phyloP scores from a whole-genome alignment of 2,329 filamentous ascomycete species.

The Xylariaceae sp. region DNA sequence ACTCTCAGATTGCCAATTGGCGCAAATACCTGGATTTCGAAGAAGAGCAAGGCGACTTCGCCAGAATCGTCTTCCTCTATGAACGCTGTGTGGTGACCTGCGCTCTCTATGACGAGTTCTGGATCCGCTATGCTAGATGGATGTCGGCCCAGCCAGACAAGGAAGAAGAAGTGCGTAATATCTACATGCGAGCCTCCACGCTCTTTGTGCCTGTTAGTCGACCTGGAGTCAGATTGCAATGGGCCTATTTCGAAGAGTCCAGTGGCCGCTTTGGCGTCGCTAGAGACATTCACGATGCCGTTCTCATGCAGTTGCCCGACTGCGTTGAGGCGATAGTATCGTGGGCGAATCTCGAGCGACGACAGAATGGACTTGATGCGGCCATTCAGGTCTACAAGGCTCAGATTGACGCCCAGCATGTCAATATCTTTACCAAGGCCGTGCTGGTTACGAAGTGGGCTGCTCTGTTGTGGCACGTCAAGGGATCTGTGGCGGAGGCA shows the following conservation, averaged over 20 bases:
- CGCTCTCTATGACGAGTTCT: conserved; percentile 95
- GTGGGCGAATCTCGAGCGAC: conserved; percentile 78
- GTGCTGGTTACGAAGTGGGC: conserved; percentile 87
- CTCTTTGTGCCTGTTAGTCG: conserved; percentile 82
- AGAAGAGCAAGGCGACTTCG: conserved; percentile 73
- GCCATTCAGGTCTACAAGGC: conserved; percentile 78
- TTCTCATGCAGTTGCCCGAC: conserved; percentile 70
- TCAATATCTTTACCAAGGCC: conserved; percentile 76
- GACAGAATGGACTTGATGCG: conserved; percentile 75
- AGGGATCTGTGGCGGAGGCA: conserved; percentile 73
- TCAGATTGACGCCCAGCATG: conserved; percentile 67
- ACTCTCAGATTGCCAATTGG: conserved; percentile 82
- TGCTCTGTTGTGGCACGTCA: conserved; percentile 77
- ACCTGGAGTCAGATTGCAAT: conserved; percentile 79
- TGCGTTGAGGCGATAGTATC: conserved; percentile 85
- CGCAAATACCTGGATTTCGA: conserved; percentile 95
- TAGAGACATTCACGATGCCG: conserved; percentile 75
- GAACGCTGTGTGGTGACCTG: conserved; percentile 90
- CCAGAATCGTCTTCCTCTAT: conserved; percentile 75
- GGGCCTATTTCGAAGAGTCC: conserved; percentile 92
- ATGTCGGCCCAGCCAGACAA: conserved; percentile 77
- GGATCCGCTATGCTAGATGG: conserved; percentile 95
- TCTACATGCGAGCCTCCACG: conserved; percentile 81
- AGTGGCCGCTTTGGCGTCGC: conserved; percentile 70
- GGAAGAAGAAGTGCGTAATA: conserved; percentile 83